Percentiles rank a stretch among this genome's conserved stretches.
Evolutionary conservation across 1,284 basidiomycete species (phyloP).

Genomic region (Tilletia horrida): DNA sequence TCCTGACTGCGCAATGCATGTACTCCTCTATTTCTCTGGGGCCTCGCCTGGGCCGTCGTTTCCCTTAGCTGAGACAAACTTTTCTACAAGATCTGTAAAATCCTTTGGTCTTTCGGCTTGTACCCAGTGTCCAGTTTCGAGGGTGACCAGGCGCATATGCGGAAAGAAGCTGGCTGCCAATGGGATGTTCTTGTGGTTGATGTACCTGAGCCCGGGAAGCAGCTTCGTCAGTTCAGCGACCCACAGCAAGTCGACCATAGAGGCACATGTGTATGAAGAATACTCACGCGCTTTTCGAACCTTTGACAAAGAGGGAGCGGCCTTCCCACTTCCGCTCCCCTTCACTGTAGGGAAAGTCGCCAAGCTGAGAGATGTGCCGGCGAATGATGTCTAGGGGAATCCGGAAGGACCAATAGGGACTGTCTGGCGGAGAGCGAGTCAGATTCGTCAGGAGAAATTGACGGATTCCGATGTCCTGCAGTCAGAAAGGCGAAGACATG

Average conservation of each 20-base stretch:
- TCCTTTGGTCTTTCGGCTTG: slow-evolving; percentile 55
- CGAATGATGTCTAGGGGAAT: slow-evolving; percentile 70
- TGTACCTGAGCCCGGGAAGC: slow-evolving; percentile 60
- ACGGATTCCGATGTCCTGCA: slow-evolving; percentile 63
- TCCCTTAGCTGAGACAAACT: slow-evolving; percentile 31
- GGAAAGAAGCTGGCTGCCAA: slow-evolving; percentile 69
- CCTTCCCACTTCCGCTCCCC: slow-evolving; percentile 62
- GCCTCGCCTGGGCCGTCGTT: too few species aligned
- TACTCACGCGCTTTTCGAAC: slow-evolving; percentile 63
- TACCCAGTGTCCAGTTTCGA: slow-evolving; percentile 58
- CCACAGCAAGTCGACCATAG: background rate
- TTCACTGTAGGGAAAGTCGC: slow-evolving; percentile 68
- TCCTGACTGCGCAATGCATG: too few species aligned
- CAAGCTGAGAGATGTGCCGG: slow-evolving; percentile 66
- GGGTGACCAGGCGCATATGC: slow-evolving; percentile 56
- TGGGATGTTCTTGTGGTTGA: slow-evolving; percentile 66
- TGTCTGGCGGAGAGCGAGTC: slow-evolving; percentile 53
- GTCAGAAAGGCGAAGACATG: too few species aligned
- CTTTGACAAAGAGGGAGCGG: slow-evolving; percentile 72
- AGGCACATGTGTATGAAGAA: background rate
- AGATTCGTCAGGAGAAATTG: slow-evolving; percentile 82
- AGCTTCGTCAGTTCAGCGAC: background rate
- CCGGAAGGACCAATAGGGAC: slow-evolving; percentile 62
- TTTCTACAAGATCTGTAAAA: slow-evolving; percentile 51
- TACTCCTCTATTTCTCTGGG: too few species aligned